Base-by-base conservation (phyloP, 2,329 filamentous ascomycete genomes). In the Sphaerulina musiva region DNA sequence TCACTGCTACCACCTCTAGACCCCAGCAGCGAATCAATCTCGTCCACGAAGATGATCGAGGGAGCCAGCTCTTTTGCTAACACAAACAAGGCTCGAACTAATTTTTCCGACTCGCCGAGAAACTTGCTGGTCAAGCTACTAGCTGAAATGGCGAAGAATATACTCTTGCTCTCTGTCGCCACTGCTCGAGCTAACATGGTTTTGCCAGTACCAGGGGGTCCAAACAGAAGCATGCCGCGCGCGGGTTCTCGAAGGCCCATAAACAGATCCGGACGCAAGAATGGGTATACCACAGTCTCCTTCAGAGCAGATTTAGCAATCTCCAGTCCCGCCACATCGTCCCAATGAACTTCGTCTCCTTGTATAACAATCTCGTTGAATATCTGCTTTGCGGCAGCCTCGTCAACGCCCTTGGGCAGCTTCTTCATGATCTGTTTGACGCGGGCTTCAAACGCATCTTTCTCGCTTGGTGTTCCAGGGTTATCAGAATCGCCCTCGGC, bases 21-120 rank as follows among this genome's bases (percentile, higher is more conserved):
- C 0, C 90, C 95, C 0, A 98, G 78, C 0, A 98, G 75, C 0
- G 91, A 95, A 69, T 98, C 93, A 59, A 98, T 98, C 69, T 98
- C 93, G 66, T 98, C 93, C 4, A 98, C 90, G 63, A 98, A 98
- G 55, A 98, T 97, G 68, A 98, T 97, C 57, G 87, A 93, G 0
- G 93, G 93, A 0, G 93, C 90, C 43, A 97, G 78, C 36, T 83
- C 79, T 69, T 95, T 95, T 4, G 93, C 91, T n/a, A 97, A 75
- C 0, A 83, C 82, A 69, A 98, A 98, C 0, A 98, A 76, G 3
- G 93, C 93, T 36, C 90, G 83, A 2, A 98, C 93, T 3, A 98
- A 81, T 72, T 98, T 98, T 72, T 98, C 93, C 0, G 88, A 95
- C 68, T 98, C 93, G 43, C 93, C 93, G 8, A 97, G 80, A 70